These are phyloP conservation scores for Beauveria brongniartii DNA, from an alignment of 2,329 filamentous ascomycete species.

Conservation along the genomic window DNA sequence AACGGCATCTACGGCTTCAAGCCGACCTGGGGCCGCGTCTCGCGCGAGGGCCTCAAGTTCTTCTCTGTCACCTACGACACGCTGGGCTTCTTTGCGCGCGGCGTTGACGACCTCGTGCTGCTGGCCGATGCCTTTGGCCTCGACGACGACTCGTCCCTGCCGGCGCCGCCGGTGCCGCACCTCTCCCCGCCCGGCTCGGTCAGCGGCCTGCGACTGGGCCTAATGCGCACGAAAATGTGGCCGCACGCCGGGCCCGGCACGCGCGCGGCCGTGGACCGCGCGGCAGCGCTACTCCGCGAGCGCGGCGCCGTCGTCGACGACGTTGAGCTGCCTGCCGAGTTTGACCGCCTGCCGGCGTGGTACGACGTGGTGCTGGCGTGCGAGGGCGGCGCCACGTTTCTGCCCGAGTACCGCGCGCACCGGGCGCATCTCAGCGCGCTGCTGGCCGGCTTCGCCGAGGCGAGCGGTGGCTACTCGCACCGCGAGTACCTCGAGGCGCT, in stretches of 20 bases:
- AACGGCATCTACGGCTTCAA: slow-evolving; percentile 59
- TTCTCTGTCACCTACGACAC: slow-evolving; percentile 55
- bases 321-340: slow-evolving; percentile 41
- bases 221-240: slow-evolving; percentile 48
- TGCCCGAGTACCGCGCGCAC: slow-evolving; percentile 41
- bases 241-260: slow-evolving; percentile 36
- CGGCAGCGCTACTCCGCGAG: slow-evolving; percentile 27
- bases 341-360: slow-evolving; percentile 42
- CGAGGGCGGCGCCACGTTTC: slow-evolving; percentile 46
- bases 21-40: slow-evolving; percentile 57
- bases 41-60: slow-evolving; percentile 51
- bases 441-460: slow-evolving; percentile 44
- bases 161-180: slow-evolving; percentile 10
- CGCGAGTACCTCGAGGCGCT: slow-evolving; percentile 42
- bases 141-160: slow-evolving; percentile 35
- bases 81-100: slow-evolving; percentile 50
- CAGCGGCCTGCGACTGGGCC: slow-evolving; percentile 42
- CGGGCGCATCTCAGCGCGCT: slow-evolving; percentile 38
- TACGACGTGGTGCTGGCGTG: slow-evolving; percentile 40
- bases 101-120: slow-evolving; percentile 48
- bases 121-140: slow-evolving; percentile 47
- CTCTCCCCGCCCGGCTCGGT: slow-evolving; percentile 23
- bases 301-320: slow-evolving; percentile 50
- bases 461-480: slow-evolving; percentile 32
- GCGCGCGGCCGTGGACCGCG: slow-evolving; percentile 31